Percentiles rank a stretch among this genome's conserved stretches.
phyloP scores from a whole-genome alignment of 2,329 filamentous ascomycete genomes.

The Fusarium temperatum region DNA sequence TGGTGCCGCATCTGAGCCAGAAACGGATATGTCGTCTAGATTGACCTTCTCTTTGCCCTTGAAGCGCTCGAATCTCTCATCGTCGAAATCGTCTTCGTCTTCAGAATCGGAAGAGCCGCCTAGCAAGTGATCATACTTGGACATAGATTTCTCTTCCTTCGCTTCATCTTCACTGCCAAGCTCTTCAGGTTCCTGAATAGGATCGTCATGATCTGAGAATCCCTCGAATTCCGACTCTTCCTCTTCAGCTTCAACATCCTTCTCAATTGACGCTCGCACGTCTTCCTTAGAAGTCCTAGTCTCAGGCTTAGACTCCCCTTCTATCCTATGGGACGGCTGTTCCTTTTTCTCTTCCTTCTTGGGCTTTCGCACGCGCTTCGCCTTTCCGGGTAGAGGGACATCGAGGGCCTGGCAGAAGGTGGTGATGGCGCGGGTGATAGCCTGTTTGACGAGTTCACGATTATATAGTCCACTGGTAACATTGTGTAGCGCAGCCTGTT shows the following conservation, averaged over 20 bases:
- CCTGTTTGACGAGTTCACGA: conserved; percentile 59
- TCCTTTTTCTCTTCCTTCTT: conserved; percentile 47
- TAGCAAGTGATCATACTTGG: conserved; percentile 57
- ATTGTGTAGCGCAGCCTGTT: conserved; percentile 63
- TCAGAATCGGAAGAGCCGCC: conserved; percentile 54
- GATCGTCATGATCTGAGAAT: conserved; percentile 43
- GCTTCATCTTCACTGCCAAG: conserved; percentile 39
- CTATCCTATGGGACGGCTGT: conserved; percentile 39
- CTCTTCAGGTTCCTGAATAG: conserved; percentile 22
- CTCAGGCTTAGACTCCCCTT: conserved; percentile 21
- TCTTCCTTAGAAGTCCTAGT: conserved; percentile 29
- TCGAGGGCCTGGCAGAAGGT: conserved; percentile 60
- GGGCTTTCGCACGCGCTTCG: conserved; percentile 45
- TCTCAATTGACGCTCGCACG: conserved; percentile 32
- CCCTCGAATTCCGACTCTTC: conserved; percentile 51
- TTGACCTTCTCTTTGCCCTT: conserved; percentile 49
- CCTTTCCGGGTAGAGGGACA: conserved; percentile 57
- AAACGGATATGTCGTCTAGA: conserved; percentile 53
- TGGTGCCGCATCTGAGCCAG: conserved; percentile 47
- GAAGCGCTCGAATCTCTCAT: conserved; percentile 44
- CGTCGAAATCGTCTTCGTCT: conserved; percentile 52
- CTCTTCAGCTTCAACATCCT: conserved; percentile 38
- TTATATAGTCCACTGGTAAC: conserved; percentile 68
- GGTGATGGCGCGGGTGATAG: conserved; percentile 58
- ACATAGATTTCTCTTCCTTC: conserved; percentile 47